Base-by-base conservation (phyloP, 2,329 filamentous ascomycete species). In the Xylariaceae sp. region DNA sequence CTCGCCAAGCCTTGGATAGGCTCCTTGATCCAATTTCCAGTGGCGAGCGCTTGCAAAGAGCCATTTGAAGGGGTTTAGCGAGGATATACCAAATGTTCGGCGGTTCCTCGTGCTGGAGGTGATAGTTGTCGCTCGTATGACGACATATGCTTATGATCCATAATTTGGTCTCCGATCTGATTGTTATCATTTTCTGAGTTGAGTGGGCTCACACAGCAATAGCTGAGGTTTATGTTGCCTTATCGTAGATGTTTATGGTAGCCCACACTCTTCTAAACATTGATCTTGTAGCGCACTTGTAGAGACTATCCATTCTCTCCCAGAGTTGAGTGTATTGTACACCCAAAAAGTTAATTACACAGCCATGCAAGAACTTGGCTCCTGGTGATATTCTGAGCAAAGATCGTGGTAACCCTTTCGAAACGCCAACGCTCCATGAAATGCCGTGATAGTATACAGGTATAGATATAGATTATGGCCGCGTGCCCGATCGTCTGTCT, bases 401-500 rank as follows among this genome's bases (percentile, higher is more conserved):
- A 56, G 43, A 43, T 50, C 59, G 55, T 43, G 50, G 41, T 61
- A 50, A 56, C 47, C 64, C 51, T 18, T 40, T 55, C 37, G 24
- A 49, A 68, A 68, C 66, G 64, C 66, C 66, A 44, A 64, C 64
- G 66, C 66, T 67, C 63, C 62, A 27, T 58, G 20, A 57, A 61
- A 61, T 62, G 59, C 53, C 50, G 23, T 43, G 51, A 47, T 57
- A 52, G 23, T 60, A 50, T 67, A 66, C 62, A 65, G 48, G 44
- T 60, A 36, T 55, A 49, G 36, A 37, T 50, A 58, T 58, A 51
- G 2, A 23, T 13, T 26, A 27, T 16, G 7, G 35, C 13, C 16
- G 23, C 24, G 24, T 37, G 30, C 29, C 27, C 7, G 21, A 20
- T 24, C 24, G 15, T 6, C 2, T 4, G 11, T 16, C 20, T 35